Base-by-base conservation (phyloP, 2,329 filamentous ascomycete genomes). In the Exophiala lecanii-corni region DNA sequence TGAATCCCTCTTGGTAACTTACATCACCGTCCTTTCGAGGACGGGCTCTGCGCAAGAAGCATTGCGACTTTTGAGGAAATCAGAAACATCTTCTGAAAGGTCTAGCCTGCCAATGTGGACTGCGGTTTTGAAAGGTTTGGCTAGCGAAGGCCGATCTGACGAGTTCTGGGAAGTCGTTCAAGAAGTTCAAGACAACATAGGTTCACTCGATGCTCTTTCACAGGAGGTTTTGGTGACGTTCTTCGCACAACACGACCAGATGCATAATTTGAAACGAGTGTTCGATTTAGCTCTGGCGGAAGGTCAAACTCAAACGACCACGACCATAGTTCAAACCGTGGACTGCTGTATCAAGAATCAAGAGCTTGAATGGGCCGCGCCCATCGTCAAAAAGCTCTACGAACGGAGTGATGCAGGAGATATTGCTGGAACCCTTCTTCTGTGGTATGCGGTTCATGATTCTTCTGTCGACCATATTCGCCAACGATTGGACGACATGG, bases 391-490 rank as follows among this genome's bases (percentile, higher is more conserved):
- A 9, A 18, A 32, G 7, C 28, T 56, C 15, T 40, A 47, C 16
- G 31, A 43, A 21, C 35, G 49, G 21, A 40, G 43, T 13, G 47
- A 51, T 39, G 38, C 42, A 10, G 50, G 47, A 16, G 49, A 43
- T 21, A 42, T 51, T 21, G 44, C 50, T 7, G 83, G 92, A 57
- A 73, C 82, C 9, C 70, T 87, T 9, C 75, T 92, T 32, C 78
- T 86, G 39, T 89, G 84, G 80, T 82, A 86, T 20, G 81, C 85
- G 9, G 74, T 83, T 5, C 76, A 80, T 41, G 84, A 82, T 15
- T 85, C 82, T 58, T 79, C 80, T 1, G 77, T 84, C 1, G 79
- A 87, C 61, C 81, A 87, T 59, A 73, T 89, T 47, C 75, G 79
- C 42, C 77, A 81, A 52, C 88, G 89, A 78, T 76, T 92, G 46